These are phyloP conservation scores for Gossypium mustelinum DNA, from an alignment of 345 rosid genomes.

Conservation along the genomic window DNA sequence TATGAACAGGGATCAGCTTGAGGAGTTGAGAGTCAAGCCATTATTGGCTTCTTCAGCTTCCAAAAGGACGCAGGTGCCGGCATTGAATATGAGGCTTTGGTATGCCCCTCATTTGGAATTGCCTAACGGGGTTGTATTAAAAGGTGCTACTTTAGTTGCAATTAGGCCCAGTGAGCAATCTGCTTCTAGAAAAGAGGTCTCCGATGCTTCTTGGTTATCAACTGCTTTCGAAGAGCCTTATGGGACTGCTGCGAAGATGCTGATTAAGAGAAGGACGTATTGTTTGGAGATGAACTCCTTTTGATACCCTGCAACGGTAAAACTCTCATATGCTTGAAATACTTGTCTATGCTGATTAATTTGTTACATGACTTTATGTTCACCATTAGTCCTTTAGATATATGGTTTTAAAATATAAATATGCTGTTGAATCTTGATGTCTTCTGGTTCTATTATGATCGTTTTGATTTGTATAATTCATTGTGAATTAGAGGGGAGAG, in stretches of 20 bases:
- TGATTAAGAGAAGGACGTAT: slow-evolving; percentile 85
- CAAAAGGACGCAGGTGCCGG: slow-evolving; percentile 92
- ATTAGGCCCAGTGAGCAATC: slow-evolving; percentile 81
- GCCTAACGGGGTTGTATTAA: slow-evolving; percentile 71
- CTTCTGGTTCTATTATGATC: not conserved
- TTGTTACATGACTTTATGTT: not conserved
- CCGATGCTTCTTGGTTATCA: slow-evolving; percentile 71
- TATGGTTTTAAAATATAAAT: not conserved
- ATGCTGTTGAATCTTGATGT: not conserved
- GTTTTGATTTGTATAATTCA: not conserved
- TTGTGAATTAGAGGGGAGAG: not conserved
- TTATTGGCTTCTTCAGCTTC: slow-evolving; percentile 86
- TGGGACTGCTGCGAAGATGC: slow-evolving; percentile 81
- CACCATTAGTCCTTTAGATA: not conserved
- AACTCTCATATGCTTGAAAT: not conserved
- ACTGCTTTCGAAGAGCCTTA: slow-evolving; percentile 84
- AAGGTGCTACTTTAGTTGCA: slow-evolving; percentile 92
- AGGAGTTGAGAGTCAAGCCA: slow-evolving; percentile 88
- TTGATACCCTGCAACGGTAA: slow-evolving; percentile 40
- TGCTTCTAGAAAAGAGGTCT: slow-evolving; percentile 51
- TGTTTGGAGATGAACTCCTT: slow-evolving; percentile 99
- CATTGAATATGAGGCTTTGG: slow-evolving; percentile 91
- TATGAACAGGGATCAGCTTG: slow-evolving; percentile 87
- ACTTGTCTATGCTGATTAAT: not conserved
- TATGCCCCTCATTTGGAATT: slow-evolving; percentile 82